Conservation (phyloP, 768 basidiomycete genomes). For the Boletus sp. region DNA sequence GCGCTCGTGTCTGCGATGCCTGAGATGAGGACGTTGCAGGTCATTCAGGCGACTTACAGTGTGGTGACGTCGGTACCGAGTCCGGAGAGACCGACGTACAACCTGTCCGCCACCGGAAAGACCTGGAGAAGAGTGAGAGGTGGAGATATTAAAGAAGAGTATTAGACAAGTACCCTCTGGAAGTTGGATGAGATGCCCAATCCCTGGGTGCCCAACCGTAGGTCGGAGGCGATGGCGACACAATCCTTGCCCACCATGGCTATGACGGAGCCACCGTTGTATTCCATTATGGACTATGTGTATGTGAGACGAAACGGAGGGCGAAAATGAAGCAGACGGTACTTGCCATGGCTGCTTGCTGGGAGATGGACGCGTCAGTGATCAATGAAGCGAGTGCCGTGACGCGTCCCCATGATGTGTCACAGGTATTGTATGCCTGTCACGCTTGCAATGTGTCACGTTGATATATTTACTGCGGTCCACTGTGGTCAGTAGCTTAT, state of each 20-base stretch:
- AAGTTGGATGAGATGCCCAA: constrained; percentile 88
- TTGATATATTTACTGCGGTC: background rate
- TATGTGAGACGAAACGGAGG: constrained; percentile 1
- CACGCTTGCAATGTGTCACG: background rate
- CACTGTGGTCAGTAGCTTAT: background rate
- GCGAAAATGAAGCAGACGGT: background rate
- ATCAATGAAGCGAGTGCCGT: constrained; percentile 1
- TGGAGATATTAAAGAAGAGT: constrained; percentile 11
- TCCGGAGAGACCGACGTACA: constrained; percentile 89
- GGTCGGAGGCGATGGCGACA: constrained; percentile 95
- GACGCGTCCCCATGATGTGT: constrained; percentile 19
- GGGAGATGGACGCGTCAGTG: constrained; percentile 23
- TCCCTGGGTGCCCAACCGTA: constrained; percentile 85
- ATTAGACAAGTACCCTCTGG: constrained; percentile 66
- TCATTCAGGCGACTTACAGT: constrained; percentile 49
- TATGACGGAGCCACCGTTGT: constrained; percentile 97
- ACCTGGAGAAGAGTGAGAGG: constrained; percentile 48
- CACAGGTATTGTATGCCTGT: constrained; percentile 5
- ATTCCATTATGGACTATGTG: constrained; percentile 79
- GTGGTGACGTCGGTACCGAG: constrained; percentile 92
- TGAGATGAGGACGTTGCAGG: background rate
- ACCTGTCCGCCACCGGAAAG: constrained; percentile 89
- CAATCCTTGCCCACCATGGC: constrained; percentile 99
- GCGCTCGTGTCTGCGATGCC: constrained; percentile 65
- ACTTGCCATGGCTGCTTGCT: constrained; percentile 23